Evolutionary conservation across 2,329 filamentous ascomycete genomes (phyloP), one percentile per base, ranked within the genome.

Genomic region (Corynespora cassiicola): DNA sequence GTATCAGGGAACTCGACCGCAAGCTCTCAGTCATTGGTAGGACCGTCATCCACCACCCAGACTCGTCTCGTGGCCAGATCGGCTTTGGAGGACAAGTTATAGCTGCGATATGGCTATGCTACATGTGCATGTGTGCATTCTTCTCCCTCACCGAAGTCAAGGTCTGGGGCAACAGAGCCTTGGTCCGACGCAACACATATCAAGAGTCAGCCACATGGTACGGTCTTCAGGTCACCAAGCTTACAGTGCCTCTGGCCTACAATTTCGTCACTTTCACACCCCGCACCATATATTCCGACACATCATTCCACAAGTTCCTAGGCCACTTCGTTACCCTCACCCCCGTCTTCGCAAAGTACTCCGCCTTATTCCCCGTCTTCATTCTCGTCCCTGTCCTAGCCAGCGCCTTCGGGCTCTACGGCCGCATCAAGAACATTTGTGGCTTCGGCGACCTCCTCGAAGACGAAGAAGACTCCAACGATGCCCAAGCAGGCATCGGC

Each of bases 201-300:
- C 85, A 89, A 45, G 94, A 97, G 65, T 90, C 86, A 32, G 94
- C 94, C 1, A 95, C 92, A 54, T 99, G 95, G 90, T 99, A 97
- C 63, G 87, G 90, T 1, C 85, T 90, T 42, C 90, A 96, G 65
- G 88, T 96, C 8, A 92, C 94, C 34, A 89, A 91, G 58, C 82
- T 99, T 27, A 96, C 88, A 1, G 89, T 99, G 0, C 94, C 94
- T 1, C 78, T 99, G 7, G 85, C 88, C 4, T 99, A 96, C 80
- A 99, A 99, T 71, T 99, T 97, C 63, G 79, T 96, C 65, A 96
- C 92, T 1, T 92, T 97, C 64, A 71, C 96, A 15, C 87, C 88
- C 1, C 77, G 75, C 6, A 75, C 76, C 9, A 81, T 95, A 26
- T 92, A 90, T 61, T 72, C 78, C 40, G 80, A 85, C 54, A 96